These are phyloP conservation scores for Leishmania mexicana DNA, from an alignment of 208 protist species.

Conservation along the genomic window DNA sequence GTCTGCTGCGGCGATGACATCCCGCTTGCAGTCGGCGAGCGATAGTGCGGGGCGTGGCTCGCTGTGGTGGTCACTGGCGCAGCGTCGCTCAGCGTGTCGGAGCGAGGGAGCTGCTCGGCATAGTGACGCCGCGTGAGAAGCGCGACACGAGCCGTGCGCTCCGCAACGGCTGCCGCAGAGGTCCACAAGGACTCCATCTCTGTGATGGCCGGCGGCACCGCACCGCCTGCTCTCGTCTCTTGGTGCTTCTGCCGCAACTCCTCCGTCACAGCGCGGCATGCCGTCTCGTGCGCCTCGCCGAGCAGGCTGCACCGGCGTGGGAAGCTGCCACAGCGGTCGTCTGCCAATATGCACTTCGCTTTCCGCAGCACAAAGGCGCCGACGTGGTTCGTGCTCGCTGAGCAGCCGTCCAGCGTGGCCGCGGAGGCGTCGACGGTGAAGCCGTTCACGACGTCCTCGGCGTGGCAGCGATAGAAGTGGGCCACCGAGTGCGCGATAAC, in stretches of 20 bases:
- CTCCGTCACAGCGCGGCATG: conserved; percentile 7
- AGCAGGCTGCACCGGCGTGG: conserved; percentile 34
- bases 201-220: background rate
- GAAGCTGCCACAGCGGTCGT: conserved; percentile 44
- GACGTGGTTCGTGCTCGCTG: conserved; percentile 63
- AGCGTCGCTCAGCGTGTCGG: conserved; percentile 8
- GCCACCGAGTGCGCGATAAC: conserved; percentile 77
- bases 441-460: conserved; percentile 72
- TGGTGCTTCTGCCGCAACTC: background rate
- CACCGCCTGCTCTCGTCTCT: background rate
- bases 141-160: conserved; percentile 10
- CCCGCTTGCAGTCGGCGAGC: background rate
- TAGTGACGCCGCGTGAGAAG: conserved; percentile 12
- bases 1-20: conserved; percentile 4
- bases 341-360: conserved; percentile 67
- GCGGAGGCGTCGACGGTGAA: conserved; percentile 80
- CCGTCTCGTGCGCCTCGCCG: conserved; percentile 27
- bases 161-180: conserved; percentile 9
- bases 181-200: conserved; percentile 2
- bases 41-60: background rate
- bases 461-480: conserved; percentile 71
- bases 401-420: conserved; percentile 72
- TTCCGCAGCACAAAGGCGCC: conserved; percentile 68
- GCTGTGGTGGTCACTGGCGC: background rate
- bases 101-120: background rate